phyloP scores from a whole-genome alignment of 768 basidiomycete species.

The Omphalotus guepiniiformis region DNA sequence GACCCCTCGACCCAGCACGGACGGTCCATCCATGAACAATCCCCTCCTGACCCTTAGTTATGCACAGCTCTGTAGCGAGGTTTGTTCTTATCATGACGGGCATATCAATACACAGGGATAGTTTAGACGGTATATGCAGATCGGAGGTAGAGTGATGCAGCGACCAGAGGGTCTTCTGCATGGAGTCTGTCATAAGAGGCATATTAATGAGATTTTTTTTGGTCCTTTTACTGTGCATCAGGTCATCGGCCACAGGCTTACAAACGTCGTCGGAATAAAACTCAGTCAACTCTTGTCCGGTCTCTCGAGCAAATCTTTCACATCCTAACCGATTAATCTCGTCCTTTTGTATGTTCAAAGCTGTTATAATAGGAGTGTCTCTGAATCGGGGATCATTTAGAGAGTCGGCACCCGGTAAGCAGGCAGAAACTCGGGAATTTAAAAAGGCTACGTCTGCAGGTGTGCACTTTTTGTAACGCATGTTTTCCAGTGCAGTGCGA shows the following conservation, averaged over 20 bases:
- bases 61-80: slow-evolving; percentile 28
- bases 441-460: slow-evolving; percentile 21
- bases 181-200: not conserved
- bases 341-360: slow-evolving; percentile 25
- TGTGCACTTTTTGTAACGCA: slow-evolving; percentile 23
- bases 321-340: slow-evolving; percentile 23
- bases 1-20: slow-evolving; percentile 12
- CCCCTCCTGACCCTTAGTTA: slow-evolving; percentile 32
- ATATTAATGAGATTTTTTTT: not conserved
- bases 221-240: not conserved
- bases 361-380: slow-evolving; percentile 30
- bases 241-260: not conserved
- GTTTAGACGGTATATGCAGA: slow-evolving; percentile 22
- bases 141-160: slow-evolving; percentile 8
- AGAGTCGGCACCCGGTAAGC: not conserved
- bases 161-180: slow-evolving; percentile 16
- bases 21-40: slow-evolving; percentile 26
- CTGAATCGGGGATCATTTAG: slow-evolving; percentile 14
- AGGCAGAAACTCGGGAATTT: slow-evolving; percentile 13
- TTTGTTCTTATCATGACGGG: slow-evolving; percentile 30
- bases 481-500: slow-evolving; percentile 24
- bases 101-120: slow-evolving; percentile 26
- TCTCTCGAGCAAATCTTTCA: slow-evolving; percentile 28
- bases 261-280: slow-evolving; percentile 27
- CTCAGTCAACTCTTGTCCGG: slow-evolving; percentile 15